Percentiles rank a stretch among this genome's conserved stretches.
Conservation (phyloP, 768 basidiomycete species). For the Sarcodon aspratus region DNA sequence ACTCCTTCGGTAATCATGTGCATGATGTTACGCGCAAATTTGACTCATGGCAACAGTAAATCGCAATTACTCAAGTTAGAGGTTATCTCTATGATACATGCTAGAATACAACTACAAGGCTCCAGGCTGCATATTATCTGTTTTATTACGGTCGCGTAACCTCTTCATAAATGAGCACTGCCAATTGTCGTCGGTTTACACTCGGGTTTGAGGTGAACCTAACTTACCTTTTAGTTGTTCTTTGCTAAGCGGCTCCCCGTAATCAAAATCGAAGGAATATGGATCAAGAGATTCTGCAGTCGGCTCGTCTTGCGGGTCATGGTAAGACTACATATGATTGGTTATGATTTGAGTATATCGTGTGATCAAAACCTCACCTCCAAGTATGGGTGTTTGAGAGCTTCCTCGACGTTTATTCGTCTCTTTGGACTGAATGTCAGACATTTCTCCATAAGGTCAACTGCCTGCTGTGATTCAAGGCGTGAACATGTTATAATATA, state of each 20-base stretch:
- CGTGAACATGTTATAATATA: not conserved
- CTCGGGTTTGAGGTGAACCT: no score
- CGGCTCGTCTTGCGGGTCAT: constrained; percentile 85
- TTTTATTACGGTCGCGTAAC: constrained; percentile 11
- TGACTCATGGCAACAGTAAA: not conserved
- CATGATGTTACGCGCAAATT: constrained; percentile 2
- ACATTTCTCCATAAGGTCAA: constrained; percentile 72
- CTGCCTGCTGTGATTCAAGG: constrained; percentile 30
- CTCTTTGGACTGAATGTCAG: constrained; percentile 81
- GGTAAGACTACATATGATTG: constrained; percentile 51
- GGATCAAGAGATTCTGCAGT: constrained; percentile 65
- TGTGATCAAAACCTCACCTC: constrained; percentile 33
- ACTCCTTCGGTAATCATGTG: constrained; percentile 7
- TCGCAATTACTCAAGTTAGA: constrained; percentile 3
- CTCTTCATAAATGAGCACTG: constrained; percentile 23
- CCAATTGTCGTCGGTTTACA: not conserved
- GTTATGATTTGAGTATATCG: not conserved
- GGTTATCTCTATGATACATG: not conserved
- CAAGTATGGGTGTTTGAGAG: constrained; percentile 83
- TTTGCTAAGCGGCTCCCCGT: constrained; percentile 50
- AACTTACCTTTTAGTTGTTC: constrained; percentile 56
- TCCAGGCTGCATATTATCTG: constrained; percentile 4
- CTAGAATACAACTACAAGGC: not conserved
- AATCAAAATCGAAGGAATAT: constrained; percentile 77
- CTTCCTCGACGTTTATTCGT: constrained; percentile 81